Base-by-base conservation (phyloP, 306 rosid species). In the Begonia loranthoides region DNA sequence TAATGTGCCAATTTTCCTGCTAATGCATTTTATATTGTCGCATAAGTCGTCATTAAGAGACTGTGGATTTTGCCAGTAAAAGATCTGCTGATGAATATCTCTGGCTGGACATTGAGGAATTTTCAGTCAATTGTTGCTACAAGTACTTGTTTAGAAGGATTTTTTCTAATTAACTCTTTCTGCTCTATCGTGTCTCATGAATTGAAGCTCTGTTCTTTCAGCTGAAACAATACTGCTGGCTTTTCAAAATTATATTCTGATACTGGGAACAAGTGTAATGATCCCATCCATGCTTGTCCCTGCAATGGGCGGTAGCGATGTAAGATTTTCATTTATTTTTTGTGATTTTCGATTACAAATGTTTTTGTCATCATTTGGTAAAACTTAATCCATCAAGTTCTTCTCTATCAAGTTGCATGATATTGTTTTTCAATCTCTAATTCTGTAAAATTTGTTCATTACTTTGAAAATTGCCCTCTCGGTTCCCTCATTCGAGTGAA, bases 181-280 rank as follows among this genome's bases (percentile, higher is more conserved):
- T 28, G 0, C 6, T 28, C 36, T 28, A 28, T 28, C 36, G 0
- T 28, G 6, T 28, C 50, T 49, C 39, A 49, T 58, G 14, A 12
- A 4, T 43, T 10, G 43, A 65, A 57, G 13, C 41, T 28, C 39
- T 65, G 68, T 12, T 66, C 40, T 78, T 76, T 84, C 87, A 90
- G 97, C 63, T 58, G 95, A 90, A 80, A 81, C 95, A 50, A 74
- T 90, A 28, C 52, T 80, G 33, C 71, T 90, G 50, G 97, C 94
- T 70, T 90, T 90, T 74, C 97, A 90, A 72, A 90, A 90, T 63
- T 90, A 90, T 81, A 85, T 85, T 54, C 54, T 85, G 83, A 82
- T 90, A 87, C 74, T 90, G 53, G 97, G 97, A 45, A 90, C 94
- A 46, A 90, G 89, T 68, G 97, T 90, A 22, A 82, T 90, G 94